Percentiles rank a stretch among this genome's conserved stretches.
These are phyloP conservation scores for Candida easanensis DNA, from an alignment of 805 yeast species.

Conservation along the genomic window DNA sequence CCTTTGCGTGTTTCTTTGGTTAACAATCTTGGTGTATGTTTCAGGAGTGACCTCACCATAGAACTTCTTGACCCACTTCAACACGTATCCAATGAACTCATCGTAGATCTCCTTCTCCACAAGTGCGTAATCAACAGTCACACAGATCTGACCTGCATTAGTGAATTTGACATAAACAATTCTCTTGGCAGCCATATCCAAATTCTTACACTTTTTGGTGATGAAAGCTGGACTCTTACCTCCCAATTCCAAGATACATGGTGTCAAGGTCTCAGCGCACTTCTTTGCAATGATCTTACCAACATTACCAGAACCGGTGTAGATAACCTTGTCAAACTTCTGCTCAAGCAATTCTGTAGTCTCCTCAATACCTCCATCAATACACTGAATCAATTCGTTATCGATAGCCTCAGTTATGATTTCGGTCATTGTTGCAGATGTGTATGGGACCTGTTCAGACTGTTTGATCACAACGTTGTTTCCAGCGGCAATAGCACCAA, in stretches of 20 bases:
- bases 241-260: conserved; percentile 79
- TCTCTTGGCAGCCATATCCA: conserved; percentile 53
- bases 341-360: conserved; percentile 54
- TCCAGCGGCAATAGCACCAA: conserved; percentile 84
- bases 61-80: conserved; percentile 41
- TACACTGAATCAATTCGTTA: conserved; percentile 53
- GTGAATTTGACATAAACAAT: conserved; percentile 73
- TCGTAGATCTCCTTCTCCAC: conserved; percentile 59
- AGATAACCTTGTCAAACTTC: conserved; percentile 77
- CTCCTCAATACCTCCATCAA: conserved; percentile 71
- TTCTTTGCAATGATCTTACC: conserved; percentile 75
- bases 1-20: conserved; percentile 49
- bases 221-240: conserved; percentile 89
- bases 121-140: conserved; percentile 79
- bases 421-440: conserved; percentile 53
- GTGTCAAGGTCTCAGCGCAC: conserved; percentile 85
- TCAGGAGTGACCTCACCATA: conserved; percentile 39
- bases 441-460: conserved; percentile 64
- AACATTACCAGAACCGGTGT: conserved; percentile 77
- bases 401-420: conserved; percentile 53
- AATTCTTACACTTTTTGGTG: conserved; percentile 45
- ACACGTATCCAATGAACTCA: conserved; percentile 40
- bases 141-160: conserved; percentile 90
- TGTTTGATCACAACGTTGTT: conserved; percentile 56
- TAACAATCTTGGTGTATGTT: conserved; percentile 55